Percentiles rank a stretch among this genome's conserved stretches.
phyloP scores from a whole-genome alignment of 805 yeast genomes.

The Metschnikowia bowlesiae region DNA sequence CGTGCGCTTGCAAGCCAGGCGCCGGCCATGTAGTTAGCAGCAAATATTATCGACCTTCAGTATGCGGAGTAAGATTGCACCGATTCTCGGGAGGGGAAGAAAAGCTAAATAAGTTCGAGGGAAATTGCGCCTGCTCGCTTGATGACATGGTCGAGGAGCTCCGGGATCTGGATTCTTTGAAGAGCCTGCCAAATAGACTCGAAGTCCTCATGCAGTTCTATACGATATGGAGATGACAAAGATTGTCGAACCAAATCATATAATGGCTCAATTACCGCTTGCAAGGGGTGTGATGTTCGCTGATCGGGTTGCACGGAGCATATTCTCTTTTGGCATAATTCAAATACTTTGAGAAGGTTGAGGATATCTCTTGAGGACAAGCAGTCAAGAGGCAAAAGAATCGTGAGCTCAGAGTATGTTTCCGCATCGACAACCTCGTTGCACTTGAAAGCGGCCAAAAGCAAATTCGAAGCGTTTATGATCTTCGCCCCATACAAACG shows the following conservation, averaged over 20 bases:
- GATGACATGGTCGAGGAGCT: conserved; percentile 13
- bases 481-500: conserved; percentile 2
- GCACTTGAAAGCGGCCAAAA: conserved; percentile 3
- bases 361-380: conserved; percentile 5
- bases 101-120: conserved; percentile 7
- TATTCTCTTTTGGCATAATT: conserved; percentile 5
- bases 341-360: conserved; percentile 7
- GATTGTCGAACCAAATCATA: conserved; percentile 1
- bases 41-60: neutral
- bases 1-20: conserved; percentile 1
- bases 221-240: conserved; percentile 2
- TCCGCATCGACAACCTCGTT: neutral
- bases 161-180: conserved; percentile 12
- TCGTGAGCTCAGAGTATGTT: neutral
- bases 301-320: conserved; percentile 4
- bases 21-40: neutral
- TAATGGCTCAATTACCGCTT: conserved; percentile 1
- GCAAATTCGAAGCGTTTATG: conserved; percentile 3
- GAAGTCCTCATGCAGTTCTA: conserved; percentile 1
- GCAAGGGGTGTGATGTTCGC: conserved; percentile 7
- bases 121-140: conserved; percentile 14
- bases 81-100: neutral
- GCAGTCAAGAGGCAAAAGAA: neutral
- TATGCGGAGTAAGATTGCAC: neutral
- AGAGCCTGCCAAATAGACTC: conserved; percentile 12